Evolutionary conservation across 495 filamentous ascomycete genomes (phyloP).

Genomic region (Xylaria cubensis): DNA sequence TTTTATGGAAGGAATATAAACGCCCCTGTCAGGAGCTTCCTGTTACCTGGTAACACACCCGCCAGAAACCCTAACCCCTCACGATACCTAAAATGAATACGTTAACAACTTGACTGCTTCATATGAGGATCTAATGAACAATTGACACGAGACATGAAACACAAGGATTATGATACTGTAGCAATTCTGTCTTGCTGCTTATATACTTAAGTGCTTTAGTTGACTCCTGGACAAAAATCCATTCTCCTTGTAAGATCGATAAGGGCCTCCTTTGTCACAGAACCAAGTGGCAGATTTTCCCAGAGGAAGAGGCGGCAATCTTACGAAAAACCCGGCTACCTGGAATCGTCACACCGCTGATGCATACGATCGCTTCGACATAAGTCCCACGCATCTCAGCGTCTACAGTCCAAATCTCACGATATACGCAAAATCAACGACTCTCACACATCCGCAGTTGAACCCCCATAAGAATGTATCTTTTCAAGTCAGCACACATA

Average conservation of each 20-base stretch:
- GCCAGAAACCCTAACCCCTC: background rate
- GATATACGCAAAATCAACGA: background rate
- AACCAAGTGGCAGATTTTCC: background rate
- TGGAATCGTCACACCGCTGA: background rate
- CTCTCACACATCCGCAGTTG: constrained; percentile 19
- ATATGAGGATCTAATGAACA: background rate
- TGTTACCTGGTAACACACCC: background rate
- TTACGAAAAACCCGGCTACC: background rate
- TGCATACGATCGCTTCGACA: background rate
- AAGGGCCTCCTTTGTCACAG: background rate
- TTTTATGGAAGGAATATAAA: background rate
- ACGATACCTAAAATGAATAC: background rate
- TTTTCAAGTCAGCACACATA: constrained; percentile 8
- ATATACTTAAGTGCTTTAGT: background rate
- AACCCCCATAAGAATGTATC: constrained; percentile 26
- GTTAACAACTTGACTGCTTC: background rate
- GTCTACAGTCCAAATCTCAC: background rate
- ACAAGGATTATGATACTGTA: background rate
- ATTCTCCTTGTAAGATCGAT: background rate
- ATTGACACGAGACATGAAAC: background rate
- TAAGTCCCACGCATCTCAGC: background rate
- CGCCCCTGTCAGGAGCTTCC: background rate
- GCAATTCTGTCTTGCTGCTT: background rate
- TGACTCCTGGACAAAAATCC: background rate
- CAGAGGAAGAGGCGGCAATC: background rate